Percentiles rank a stretch among this genome's conserved stretches.
Evolutionary conservation across 176 grass and related monocot genomes (phyloP).

Genomic region (Microstegium vimineum): DNA sequence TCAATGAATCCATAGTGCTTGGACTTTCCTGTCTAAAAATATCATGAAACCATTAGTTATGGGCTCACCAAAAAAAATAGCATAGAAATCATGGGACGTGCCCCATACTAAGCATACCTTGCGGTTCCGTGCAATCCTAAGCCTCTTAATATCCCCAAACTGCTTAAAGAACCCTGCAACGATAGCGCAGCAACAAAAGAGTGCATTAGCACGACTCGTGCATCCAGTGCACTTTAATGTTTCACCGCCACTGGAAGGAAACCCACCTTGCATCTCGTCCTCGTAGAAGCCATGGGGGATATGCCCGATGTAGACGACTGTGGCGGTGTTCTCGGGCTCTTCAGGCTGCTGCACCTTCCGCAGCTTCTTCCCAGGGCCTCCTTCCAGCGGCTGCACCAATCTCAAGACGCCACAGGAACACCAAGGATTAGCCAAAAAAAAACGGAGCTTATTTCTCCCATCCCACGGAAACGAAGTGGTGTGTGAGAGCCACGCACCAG

Average conservation of each 20-base stretch:
- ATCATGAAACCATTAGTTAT: constrained; percentile 22
- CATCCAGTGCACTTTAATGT: neutral
- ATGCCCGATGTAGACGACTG: constrained; percentile 79
- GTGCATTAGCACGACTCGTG: neutral
- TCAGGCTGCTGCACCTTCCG: constrained; percentile 34
- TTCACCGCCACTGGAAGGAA: neutral
- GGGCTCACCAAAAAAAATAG: neutral
- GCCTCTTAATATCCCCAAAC: constrained; percentile 69
- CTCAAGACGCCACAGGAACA: neutral
- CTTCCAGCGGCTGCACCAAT: constrained; percentile 62
- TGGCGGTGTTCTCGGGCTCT: constrained; percentile 59
- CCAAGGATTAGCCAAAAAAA: neutral
- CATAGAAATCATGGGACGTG: neutral
- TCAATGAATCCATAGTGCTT: constrained; percentile 93
- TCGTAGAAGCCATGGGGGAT: constrained; percentile 96
- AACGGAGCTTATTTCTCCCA: neutral
- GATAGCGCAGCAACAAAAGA: neutral
- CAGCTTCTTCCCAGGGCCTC: constrained; percentile 33
- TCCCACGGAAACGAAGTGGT: neutral
- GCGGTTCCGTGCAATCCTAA: constrained; percentile 68
- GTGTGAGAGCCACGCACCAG: constrained; percentile 9
- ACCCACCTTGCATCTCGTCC: constrained; percentile 81
- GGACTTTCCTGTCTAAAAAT: constrained; percentile 77
- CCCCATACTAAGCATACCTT: constrained; percentile 44
- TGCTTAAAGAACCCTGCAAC: constrained; percentile 77